A percentile compares a stretch with the other conserved stretches of the same genome.
phyloP scores from a whole-genome alignment of 140 eudicot genomes.

The Bidens hawaiensis region DNA sequence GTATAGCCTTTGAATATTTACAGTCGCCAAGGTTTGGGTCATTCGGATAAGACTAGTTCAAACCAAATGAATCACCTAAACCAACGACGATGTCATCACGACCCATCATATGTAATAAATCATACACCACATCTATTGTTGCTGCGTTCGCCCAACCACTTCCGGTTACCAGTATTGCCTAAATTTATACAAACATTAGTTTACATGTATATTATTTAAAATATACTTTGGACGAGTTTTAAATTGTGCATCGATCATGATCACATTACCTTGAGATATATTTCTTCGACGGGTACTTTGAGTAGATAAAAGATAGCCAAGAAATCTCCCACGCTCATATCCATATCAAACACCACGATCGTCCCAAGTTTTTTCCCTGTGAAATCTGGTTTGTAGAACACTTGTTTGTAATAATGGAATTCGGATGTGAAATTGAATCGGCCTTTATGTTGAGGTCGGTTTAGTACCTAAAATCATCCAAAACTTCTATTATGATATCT shows the following conservation, averaged over 20 bases:
- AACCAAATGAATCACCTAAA: too few species aligned
- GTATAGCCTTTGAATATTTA: slow-evolving; percentile 69
- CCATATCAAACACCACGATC: slow-evolving; percentile 78
- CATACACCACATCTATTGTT: too few species aligned
- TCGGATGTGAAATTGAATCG: slow-evolving; percentile 69
- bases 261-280: too few species aligned
- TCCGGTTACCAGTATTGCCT: too few species aligned
- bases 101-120: too few species aligned
- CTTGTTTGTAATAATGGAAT: slow-evolving; percentile 53
- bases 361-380: slow-evolving; percentile 47
- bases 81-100: too few species aligned
- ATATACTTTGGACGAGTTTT: too few species aligned
- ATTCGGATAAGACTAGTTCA: slow-evolving; percentile 48
- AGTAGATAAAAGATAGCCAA: slow-evolving; percentile 81
- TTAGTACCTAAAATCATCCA: slow-evolving; percentile 49
- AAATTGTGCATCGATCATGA: too few species aligned
- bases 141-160: too few species aligned
- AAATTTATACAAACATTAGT: slow-evolving; percentile 75
- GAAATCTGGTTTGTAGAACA: slow-evolving; percentile 53
- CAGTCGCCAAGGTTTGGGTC: slow-evolving; percentile 56
- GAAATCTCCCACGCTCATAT: slow-evolving; percentile 94
- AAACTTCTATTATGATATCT: neutral
- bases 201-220: too few species aligned
- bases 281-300: slow-evolving; percentile 68
- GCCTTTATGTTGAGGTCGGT: slow-evolving; percentile 46